Base-by-base conservation (phyloP, 1,139 yeast genomes). In the Magnusiomyces paraingens region DNA sequence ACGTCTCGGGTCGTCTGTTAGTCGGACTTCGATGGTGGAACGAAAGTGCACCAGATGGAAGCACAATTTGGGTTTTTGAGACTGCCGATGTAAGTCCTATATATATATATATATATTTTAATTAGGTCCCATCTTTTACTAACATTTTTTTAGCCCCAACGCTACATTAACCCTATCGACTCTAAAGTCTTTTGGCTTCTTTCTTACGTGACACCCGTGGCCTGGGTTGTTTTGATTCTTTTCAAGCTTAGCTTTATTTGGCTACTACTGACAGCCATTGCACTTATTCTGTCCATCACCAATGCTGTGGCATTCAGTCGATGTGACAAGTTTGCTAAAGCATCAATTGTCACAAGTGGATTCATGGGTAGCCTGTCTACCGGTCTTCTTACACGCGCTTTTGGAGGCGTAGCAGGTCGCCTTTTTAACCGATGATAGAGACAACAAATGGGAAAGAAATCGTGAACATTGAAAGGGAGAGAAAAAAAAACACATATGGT, bases 11-110 rank as follows among this genome's bases (percentile, higher is more conserved):
- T 0, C 75, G 98, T 57, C 77, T 88, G 53, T 71, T 93, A 55
- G 98, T 93, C 5, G 98, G 97, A 0, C 76, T 93, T 59, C 78
- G 99, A 61, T 91, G 97, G 96, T 90, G 96, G 96, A 89, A 88
- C 67, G 82, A 62, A 64, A 74, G 73, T 0, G 59, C 70, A 1
- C 58, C 58, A 3, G 66, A 69, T 12, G 91, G 93, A 41, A 85
- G 84, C 59, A 84, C 87, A 58, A 81, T 85, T 18, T 88, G 95
- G 95, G 95, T 88, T 18, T 88, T 88, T 67, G 96, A 88, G 68
- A 82, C 89, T 1, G 93, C 94, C 1, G 88, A 86, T 64, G 71
- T 67, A 61, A 51, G 70, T 64, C 41, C 6, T 26, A 5, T 26
- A 5, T 26, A 5, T 26, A 26, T 8, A 26, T 26, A n/a, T 14